A percentile compares a stretch with the other conserved stretches of the same genome.
Conservation (phyloP, 1,284 basidiomycete species). For the Phlebopus sp. region DNA sequence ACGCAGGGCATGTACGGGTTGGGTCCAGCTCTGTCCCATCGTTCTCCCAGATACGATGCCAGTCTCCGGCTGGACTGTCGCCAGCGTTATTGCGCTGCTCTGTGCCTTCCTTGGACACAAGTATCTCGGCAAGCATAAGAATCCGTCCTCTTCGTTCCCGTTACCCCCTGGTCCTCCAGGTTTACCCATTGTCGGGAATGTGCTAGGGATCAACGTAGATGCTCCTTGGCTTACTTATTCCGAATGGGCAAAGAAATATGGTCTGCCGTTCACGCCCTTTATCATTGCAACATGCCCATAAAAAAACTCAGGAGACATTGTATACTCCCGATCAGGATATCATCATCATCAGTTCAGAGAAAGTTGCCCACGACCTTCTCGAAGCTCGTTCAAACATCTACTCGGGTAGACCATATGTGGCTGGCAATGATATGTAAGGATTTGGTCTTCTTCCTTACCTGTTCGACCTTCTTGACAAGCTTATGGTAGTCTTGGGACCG, state of each 20-base stretch:
- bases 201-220: conserved; percentile 13
- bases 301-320: conserved; percentile 14
- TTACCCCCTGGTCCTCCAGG: conserved; percentile 16
- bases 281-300: background rate
- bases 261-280: conserved; percentile 1
- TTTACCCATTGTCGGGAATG: conserved; percentile 19
- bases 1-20: no score
- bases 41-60: background rate
- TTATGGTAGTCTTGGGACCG: conserved; percentile 11
- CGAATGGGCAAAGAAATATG: conserved; percentile 16
- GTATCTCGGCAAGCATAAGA: background rate
- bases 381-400: conserved; percentile 17
- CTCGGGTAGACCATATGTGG: conserved; percentile 11
- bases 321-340: conserved; percentile 17
- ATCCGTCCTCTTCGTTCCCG: background rate
- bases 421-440: conserved; percentile 14
- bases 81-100: no score
- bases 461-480: background rate
- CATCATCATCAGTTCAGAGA: conserved; percentile 19
- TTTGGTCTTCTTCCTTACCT: background rate
- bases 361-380: conserved; percentile 20
- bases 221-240: conserved; percentile 17
- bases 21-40: no score
- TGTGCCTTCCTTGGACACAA: no score
- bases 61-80: no score